Evolutionary conservation across 148 eudicot genomes (phyloP), one percentile per base, ranked within the genome.

Genomic region (Tetragonia tetragonoides): DNA sequence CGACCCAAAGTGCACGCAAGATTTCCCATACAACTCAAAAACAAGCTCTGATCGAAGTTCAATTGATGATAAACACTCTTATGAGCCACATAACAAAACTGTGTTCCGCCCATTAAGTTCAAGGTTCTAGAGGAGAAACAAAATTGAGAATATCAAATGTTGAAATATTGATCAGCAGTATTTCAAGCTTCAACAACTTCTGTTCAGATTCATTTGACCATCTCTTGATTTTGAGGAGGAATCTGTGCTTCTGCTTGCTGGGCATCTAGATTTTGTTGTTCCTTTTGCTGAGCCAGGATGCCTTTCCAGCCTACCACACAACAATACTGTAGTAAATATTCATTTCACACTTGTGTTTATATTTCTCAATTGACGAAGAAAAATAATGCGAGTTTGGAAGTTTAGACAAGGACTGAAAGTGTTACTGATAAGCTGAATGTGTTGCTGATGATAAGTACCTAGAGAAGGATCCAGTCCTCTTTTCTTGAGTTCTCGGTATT

Each of bases 391-490:
- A 42, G 17, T n/a, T 18, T 24, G 14, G 7, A 16, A 24, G 44
- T 62, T 71, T 47, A 62, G 7, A 12, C 6, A 3, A 63, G 17
- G 62, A 64, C 40, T 20, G n/a, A 21, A 78, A 4, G 17, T 24
- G 37, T 7, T 56, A 15, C 15, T 28, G 34, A 4, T 34, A 34
- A 39, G 68, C 34, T 28, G 34, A 28, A 28, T 28, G 34, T 28
- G 34, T 28, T 28, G 34, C 34, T 18, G 64, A n/a, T 28, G 34
- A 4, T 34, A 34, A 39, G 68, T 86, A 83, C 88, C 86, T 14
- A 83, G 81, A 73, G 84, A 81, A 44, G 88, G 88, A 81, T 86
- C 81, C 12, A 81, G 81, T 73, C 83, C 83, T 76, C 81, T 70
- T 70, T 18, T 77, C 73, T 77, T 78, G 70, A 86, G 88, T 68